Evolutionary conservation across 371 early-diverging fungal genomes (phyloP).

Genomic region (Mucor plumbeus): DNA sequence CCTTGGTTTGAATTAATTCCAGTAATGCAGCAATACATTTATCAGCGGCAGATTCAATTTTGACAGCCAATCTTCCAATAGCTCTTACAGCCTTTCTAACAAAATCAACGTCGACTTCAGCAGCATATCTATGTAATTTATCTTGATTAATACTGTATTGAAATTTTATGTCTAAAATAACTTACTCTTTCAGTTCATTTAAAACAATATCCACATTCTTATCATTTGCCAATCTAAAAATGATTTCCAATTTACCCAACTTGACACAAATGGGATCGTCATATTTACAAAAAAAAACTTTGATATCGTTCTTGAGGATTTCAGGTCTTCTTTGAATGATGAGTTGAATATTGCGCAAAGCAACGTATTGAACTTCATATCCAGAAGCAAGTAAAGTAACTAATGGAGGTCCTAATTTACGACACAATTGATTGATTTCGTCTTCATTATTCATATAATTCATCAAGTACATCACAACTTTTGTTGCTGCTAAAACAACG

Average conservation of each 20-base stretch:
- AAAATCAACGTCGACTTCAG: conserved; percentile 95
- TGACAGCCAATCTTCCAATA: conserved; percentile 92
- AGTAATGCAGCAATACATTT: conserved; percentile 85
- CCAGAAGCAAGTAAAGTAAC: conserved; percentile 88
- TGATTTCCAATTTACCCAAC: conserved; percentile 89
- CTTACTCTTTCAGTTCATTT: conserved; percentile 91
- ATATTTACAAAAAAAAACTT: conserved; percentile 95
- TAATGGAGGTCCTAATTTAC: conserved; percentile 88
- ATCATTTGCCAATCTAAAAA: conserved; percentile 83
- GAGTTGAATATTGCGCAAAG: conserved; percentile 88
- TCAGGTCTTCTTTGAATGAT: conserved; percentile 85
- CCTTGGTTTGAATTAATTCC: conserved; percentile 88
- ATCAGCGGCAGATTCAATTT: conserved; percentile 84
- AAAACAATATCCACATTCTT: conserved; percentile 84
- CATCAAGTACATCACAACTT: conserved; percentile 90
- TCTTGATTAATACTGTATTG: background rate
- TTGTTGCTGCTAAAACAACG: conserved; percentile 90
- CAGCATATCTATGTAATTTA: conserved; percentile 68
- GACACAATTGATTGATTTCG: conserved; percentile 67
- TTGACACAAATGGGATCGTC: conserved; percentile 98
- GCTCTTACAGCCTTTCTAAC: conserved; percentile 92
- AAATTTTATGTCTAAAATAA: background rate
- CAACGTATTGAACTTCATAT: conserved; percentile 95
- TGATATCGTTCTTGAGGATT: conserved; percentile 84
- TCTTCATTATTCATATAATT: conserved; percentile 83